These are phyloP conservation scores for Gentiana dahurica DNA, from an alignment of 257 asterid genomes.

Conservation along the genomic window DNA sequence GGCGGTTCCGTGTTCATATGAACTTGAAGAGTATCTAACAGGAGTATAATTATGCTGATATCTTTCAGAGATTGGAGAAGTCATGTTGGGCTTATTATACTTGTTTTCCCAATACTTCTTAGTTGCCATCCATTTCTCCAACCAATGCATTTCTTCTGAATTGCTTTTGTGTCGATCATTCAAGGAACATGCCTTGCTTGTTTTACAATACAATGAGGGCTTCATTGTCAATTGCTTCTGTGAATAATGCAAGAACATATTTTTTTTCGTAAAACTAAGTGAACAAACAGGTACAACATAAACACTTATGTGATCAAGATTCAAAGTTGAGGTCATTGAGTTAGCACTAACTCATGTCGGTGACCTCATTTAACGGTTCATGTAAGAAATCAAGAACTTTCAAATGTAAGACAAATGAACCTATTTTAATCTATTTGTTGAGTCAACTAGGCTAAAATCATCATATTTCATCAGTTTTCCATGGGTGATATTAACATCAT, in stretches of 20 bases:
- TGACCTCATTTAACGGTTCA: too few species aligned
- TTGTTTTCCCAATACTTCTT: constrained; percentile 43
- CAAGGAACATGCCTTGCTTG: constrained; percentile 23
- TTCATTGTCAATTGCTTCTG: constrained; percentile 27
- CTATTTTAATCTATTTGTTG: too few species aligned
- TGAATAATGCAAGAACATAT: neutral
- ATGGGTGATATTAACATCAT: neutral
- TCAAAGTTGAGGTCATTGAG: neutral
- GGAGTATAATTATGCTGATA: constrained; percentile 5
- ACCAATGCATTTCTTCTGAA: constrained; percentile 46
- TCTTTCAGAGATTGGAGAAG: constrained; percentile 17
- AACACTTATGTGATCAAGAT: too few species aligned
- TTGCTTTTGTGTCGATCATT: constrained; percentile 22
- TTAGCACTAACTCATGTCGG: too few species aligned
- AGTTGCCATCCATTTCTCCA: constrained; percentile 74
- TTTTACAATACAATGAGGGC: constrained; percentile 18
- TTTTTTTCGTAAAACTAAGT: too few species aligned
- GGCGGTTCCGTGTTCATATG: constrained; percentile 29
- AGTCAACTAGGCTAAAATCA: too few species aligned
- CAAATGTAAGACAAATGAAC: too few species aligned
- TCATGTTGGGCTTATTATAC: constrained; percentile 9
- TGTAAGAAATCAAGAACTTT: too few species aligned
- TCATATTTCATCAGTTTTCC: too few species aligned
- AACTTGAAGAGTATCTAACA: constrained; percentile 21
- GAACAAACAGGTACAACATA: too few species aligned